phyloP scores from a whole-genome alignment of 441 rosid genomes.

The Macaranga tanarius region DNA sequence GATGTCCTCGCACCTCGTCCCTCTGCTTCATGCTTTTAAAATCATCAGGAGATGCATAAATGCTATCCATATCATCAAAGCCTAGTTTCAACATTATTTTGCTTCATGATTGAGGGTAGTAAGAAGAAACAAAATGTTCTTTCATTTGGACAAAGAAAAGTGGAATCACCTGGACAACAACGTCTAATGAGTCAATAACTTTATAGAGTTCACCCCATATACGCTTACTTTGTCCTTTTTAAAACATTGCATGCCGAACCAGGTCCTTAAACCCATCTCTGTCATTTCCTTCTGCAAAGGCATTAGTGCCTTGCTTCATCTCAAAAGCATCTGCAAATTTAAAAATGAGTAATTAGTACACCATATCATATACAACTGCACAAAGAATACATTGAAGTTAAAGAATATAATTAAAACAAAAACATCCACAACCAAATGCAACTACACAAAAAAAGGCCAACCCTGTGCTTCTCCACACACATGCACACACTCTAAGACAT shows the following conservation, averaged over 20 bases:
- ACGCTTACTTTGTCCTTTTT: constrained; percentile 96
- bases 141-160: not conserved
- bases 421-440: too few species aligned
- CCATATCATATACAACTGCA: not conserved
- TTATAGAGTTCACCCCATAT: constrained; percentile 99
- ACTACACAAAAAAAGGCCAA: not conserved
- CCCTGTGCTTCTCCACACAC: too few species aligned
- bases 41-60: constrained; percentile 86
- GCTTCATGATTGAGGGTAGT: not conserved
- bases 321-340: constrained; percentile 62
- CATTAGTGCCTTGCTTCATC: constrained; percentile 43
- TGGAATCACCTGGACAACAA: constrained; percentile 76
- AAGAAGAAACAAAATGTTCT: not conserved
- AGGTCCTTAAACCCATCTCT: constrained; percentile 82
- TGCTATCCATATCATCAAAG: constrained; percentile 78
- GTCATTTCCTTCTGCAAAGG: constrained; percentile 53
- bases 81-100: constrained; percentile 32
- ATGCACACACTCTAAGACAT: too few species aligned
- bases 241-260: constrained; percentile 94
- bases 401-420: not conserved
- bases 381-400: not conserved
- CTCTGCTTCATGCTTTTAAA: constrained; percentile 52
- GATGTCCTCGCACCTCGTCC: constrained; percentile 70
- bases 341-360: constrained; percentile 9
- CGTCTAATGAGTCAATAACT: constrained; percentile 96